phyloP scores from a whole-genome alignment of 164 flowering plant species.

The Cinnamomum micranthum region DNA sequence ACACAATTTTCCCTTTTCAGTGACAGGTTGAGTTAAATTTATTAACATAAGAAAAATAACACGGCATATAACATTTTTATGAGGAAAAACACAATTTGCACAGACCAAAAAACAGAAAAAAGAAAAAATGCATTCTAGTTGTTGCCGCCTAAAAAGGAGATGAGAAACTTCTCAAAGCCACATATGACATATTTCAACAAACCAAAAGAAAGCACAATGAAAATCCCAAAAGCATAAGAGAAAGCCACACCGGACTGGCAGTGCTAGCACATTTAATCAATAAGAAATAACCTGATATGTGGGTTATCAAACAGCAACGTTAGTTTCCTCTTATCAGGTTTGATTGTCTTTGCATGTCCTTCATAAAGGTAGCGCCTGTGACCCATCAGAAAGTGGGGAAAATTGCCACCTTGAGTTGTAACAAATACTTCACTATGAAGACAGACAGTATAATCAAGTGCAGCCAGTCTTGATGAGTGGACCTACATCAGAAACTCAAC shows the following conservation, averaged over 20 bases:
- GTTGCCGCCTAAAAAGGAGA: not conserved
- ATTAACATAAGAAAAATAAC: too few relatives aligned
- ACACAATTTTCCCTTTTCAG: too few relatives aligned
- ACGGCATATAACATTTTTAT: too few relatives aligned
- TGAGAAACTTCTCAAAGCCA: not conserved
- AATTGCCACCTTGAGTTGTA: constrained; percentile 96
- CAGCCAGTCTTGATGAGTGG: constrained; percentile 91
- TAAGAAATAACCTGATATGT: constrained; percentile 45
- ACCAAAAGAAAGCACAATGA: not conserved
- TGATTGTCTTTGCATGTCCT: constrained; percentile 88
- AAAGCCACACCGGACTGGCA: not conserved
- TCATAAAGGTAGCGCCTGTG: constrained; percentile 77
- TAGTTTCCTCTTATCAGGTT: constrained; percentile 84
- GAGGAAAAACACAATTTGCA: too few relatives aligned
- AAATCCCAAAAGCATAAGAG: not conserved
- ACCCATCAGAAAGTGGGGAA: constrained; percentile 96
- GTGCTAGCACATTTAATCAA: not conserved
- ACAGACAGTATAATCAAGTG: constrained; percentile 91
- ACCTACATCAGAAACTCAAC: constrained; percentile 51
- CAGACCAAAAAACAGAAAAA: too few relatives aligned
- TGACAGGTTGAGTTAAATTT: too few relatives aligned
- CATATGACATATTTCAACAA: not conserved
- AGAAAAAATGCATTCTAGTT: not conserved
- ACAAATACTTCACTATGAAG: constrained; percentile 92
- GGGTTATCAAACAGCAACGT: constrained; percentile 72